A percentile compares a stretch with the other conserved stretches of the same genome.
phyloP scores from a whole-genome alignment of 1,284 basidiomycete genomes.

The Agroathelia rolfsii region DNA sequence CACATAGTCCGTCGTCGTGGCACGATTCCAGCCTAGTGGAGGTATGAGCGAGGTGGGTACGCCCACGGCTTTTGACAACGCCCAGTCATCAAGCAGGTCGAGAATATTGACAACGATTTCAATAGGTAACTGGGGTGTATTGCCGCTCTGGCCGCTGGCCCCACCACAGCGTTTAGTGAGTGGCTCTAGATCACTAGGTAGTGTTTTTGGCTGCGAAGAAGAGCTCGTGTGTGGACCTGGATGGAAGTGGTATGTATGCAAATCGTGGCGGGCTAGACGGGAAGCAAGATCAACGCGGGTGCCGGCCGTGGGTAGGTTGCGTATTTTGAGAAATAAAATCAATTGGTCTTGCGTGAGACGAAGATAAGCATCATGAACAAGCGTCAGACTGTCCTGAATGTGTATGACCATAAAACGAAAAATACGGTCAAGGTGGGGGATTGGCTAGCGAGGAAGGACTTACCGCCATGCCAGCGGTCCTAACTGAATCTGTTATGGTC shows the following conservation, averaged over 20 bases:
- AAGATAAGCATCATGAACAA: constrained; percentile 58
- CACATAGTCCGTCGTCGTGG: constrained; percentile 56
- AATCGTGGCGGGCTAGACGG: constrained; percentile 60
- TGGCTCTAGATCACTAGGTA: constrained; percentile 11
- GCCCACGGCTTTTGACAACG: constrained; percentile 65
- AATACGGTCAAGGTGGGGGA: too few relatives aligned
- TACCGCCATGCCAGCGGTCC: too few relatives aligned
- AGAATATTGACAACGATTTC: constrained; percentile 71
- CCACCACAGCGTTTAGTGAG: constrained; percentile 13
- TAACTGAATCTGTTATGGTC: too few relatives aligned
- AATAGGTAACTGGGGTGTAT: constrained; percentile 52
- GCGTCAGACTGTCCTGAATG: too few relatives aligned
- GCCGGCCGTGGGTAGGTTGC: constrained; percentile 54
- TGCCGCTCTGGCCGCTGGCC: constrained; percentile 11
- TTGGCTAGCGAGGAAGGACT: too few relatives aligned
- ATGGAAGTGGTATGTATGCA: constrained; percentile 57
- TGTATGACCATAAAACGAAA: too few relatives aligned
- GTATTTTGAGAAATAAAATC: constrained; percentile 60
- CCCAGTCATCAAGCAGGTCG: constrained; percentile 72
- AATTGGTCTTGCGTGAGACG: constrained; percentile 58
- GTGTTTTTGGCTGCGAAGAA: constrained; percentile 17
- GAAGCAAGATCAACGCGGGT: constrained; percentile 51
- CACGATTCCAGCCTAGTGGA: constrained; percentile 61
- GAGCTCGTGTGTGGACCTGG: constrained; percentile 14
- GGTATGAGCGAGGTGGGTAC: constrained; percentile 56